A percentile compares a stretch with the other conserved stretches of the same genome.
Conservation (phyloP, 371 early-diverging fungal species). For the Rhizopus arrhizus region DNA sequence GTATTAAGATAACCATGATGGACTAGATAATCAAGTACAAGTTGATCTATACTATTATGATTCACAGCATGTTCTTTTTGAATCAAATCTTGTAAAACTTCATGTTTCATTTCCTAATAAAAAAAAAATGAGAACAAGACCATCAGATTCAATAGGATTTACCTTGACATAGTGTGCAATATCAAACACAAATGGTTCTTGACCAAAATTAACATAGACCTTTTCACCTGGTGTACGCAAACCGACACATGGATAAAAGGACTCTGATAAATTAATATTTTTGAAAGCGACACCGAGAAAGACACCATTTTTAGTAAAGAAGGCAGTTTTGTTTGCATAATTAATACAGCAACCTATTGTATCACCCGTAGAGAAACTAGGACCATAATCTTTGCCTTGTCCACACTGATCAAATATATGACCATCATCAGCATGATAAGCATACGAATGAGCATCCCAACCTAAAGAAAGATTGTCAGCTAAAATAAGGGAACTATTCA, state of each 20-base stretch:
- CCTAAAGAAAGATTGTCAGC: slow-evolving; percentile 39
- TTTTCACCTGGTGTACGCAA: slow-evolving; percentile 87
- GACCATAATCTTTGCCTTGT: slow-evolving; percentile 80
- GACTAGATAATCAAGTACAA: slow-evolving; percentile 75
- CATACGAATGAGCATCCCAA: slow-evolving; percentile 78
- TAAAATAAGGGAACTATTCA: neutral
- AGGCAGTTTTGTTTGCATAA: slow-evolving; percentile 69
- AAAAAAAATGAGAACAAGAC: neutral
- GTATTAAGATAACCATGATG: slow-evolving; percentile 78
- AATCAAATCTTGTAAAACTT: neutral
- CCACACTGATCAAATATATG: slow-evolving; percentile 70
- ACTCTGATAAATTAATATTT: slow-evolving; percentile 9
- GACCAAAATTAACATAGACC: slow-evolving; percentile 91
- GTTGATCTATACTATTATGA: slow-evolving; percentile 40
- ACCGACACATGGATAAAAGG: slow-evolving; percentile 87
- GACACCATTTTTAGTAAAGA: slow-evolving; percentile 92
- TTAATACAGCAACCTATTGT: slow-evolving; percentile 91
- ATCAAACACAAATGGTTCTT: slow-evolving; percentile 80
- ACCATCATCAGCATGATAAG: slow-evolving; percentile 92
- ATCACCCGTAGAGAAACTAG: slow-evolving; percentile 87
- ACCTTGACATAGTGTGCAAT: slow-evolving; percentile 78
- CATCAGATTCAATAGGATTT: slow-evolving; percentile 10
- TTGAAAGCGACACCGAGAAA: slow-evolving; percentile 65
- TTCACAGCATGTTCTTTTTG: slow-evolving; percentile 29
- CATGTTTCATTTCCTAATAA: slow-evolving; percentile 4